A percentile compares a stretch with the other conserved stretches of the same genome.
phyloP scores from a whole-genome alignment of 768 basidiomycete species.

The Hericium erinaceus region DNA sequence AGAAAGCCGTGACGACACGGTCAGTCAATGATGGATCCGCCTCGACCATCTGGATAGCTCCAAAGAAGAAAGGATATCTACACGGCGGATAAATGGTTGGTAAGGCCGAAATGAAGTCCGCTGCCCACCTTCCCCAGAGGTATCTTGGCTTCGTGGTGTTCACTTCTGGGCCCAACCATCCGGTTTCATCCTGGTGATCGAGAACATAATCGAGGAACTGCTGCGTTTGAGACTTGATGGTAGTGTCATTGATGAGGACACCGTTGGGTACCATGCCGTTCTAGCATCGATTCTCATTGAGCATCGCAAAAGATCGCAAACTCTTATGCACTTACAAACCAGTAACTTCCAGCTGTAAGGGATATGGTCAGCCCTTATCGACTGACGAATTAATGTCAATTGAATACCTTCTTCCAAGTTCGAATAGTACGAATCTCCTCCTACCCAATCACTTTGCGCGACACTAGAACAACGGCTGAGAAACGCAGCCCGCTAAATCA shows the following conservation, averaged over 20 bases:
- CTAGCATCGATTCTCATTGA: constrained; percentile 16
- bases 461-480: constrained; percentile 15
- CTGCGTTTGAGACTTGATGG: constrained; percentile 36
- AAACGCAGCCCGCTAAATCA: too few species aligned
- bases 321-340: constrained; percentile 34
- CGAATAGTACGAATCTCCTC: constrained; percentile 26
- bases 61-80: constrained; percentile 50
- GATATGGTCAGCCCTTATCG: not conserved
- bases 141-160: constrained; percentile 43
- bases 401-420: constrained; percentile 25
- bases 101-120: not conserved
- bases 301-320: not conserved
- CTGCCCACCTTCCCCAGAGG: constrained; percentile 39
- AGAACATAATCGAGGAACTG: constrained; percentile 42
- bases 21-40: constrained; percentile 32
- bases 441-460: constrained; percentile 26
- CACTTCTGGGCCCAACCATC: constrained; percentile 50
- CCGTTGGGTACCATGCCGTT: constrained; percentile 49
- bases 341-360: constrained; percentile 43
- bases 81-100: constrained; percentile 3
- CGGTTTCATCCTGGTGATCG: constrained; percentile 41
- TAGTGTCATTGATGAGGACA: constrained; percentile 35
- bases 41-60: constrained; percentile 49
- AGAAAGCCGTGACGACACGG: constrained; percentile 37
- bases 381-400: not conserved